Evolutionary conservation across 352 stramenopile species (phyloP).

Genomic region (Pythium utonaiense): DNA sequence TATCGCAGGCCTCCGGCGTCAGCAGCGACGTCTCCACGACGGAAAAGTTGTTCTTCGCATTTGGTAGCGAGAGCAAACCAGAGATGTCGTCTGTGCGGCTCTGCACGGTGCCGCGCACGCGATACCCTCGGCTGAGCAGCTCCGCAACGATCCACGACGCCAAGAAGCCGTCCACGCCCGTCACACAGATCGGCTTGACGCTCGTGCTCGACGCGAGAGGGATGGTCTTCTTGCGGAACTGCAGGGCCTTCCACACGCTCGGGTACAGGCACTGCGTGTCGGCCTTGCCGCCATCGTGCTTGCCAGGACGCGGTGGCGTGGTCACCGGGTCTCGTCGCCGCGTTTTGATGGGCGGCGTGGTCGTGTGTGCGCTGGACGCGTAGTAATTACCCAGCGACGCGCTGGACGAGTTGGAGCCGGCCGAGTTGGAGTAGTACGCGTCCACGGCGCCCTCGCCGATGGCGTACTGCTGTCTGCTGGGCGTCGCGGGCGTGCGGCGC

Average conservation of each 20-base stretch:
- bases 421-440: constrained; percentile 28
- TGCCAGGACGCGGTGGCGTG: neutral
- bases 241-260: constrained; percentile 73
- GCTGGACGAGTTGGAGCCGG: constrained; percentile 22
- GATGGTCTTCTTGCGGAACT: constrained; percentile 83
- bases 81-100: constrained; percentile 85
- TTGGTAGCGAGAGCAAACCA: constrained; percentile 62
- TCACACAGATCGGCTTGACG: constrained; percentile 84
- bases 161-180: constrained; percentile 81
- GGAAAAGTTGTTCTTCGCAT: constrained; percentile 72
- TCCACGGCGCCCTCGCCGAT: constrained; percentile 9
- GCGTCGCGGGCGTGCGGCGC: constrained; percentile 13
- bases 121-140: constrained; percentile 71
- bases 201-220: constrained; percentile 65
- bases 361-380: constrained; percentile 15
- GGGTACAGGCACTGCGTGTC: constrained; percentile 61
- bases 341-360: constrained; percentile 20
- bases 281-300: constrained; percentile 12
- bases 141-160: constrained; percentile 85
- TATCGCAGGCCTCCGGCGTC: constrained; percentile 82
- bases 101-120: constrained; percentile 81
- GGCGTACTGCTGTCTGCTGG: neutral
- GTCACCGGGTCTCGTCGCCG: constrained; percentile 17
- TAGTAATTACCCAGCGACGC: constrained; percentile 27
- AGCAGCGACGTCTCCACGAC: constrained; percentile 86